Evolutionary conservation across 169 alveolate genomes (phyloP).

Genomic region (Theileria luwenshuni): DNA sequence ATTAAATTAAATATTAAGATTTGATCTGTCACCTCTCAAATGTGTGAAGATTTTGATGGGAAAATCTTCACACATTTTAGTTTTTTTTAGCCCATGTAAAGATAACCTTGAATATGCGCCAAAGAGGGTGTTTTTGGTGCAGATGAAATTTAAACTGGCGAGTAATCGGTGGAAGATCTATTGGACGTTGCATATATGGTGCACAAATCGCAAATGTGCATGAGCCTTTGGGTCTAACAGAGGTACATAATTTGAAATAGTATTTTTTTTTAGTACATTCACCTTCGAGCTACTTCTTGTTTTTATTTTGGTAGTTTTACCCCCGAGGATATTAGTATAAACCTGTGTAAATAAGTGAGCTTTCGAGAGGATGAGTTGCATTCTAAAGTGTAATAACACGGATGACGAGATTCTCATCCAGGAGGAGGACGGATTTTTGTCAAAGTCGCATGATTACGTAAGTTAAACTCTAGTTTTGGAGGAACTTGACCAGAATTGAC

Average conservation of each 20-base stretch:
- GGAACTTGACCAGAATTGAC: not conserved
- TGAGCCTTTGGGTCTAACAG: slow-evolving; percentile 10
- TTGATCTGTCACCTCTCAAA: no score
- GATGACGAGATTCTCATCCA: slow-evolving; percentile 60
- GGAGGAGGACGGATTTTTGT: slow-evolving; percentile 40
- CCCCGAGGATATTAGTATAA: no score
- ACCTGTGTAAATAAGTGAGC: no score
- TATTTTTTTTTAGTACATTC: not conserved
- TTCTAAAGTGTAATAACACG: slow-evolving; percentile 58
- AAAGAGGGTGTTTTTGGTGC: no score
- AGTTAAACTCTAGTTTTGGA: slow-evolving; percentile 3
- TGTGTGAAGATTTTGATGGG: no score
- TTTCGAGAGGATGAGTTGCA: slow-evolving; percentile 49
- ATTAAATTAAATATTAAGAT: no score
- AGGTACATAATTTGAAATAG: not conserved
- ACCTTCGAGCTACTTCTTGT: not conserved
- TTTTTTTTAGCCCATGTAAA: no score
- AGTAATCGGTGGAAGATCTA: not conserved
- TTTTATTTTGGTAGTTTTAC: not conserved
- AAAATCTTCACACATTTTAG: no score
- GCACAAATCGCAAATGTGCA: slow-evolving; percentile 9
- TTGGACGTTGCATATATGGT: not conserved
- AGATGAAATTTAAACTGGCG: no score
- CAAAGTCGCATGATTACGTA: slow-evolving; percentile 65
- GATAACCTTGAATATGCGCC: no score